phyloP scores from a whole-genome alignment of 2,329 filamentous ascomycete species.

The Phyllosticta capitalensis region DNA sequence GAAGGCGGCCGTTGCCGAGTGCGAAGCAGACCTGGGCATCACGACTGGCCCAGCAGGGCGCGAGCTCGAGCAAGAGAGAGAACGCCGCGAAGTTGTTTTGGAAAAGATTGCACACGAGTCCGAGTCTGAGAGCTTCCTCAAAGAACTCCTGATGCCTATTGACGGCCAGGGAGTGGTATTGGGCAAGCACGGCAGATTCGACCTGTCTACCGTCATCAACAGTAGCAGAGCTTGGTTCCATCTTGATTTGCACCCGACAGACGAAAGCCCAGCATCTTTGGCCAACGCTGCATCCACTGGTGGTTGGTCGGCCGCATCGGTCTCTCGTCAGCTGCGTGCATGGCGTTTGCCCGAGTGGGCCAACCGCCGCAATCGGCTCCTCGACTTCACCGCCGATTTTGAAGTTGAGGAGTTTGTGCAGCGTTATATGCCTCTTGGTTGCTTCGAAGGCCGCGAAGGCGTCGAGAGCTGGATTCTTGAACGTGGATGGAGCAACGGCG shows the following conservation, averaged over 20 bases:
- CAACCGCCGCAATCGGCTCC: constrained; percentile 78
- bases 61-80: constrained; percentile 67
- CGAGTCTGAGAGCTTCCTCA: constrained; percentile 73
- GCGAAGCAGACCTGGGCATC: constrained; percentile 70
- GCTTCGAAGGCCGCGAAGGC: constrained; percentile 80
- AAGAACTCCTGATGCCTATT: constrained; percentile 69
- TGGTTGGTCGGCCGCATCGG: constrained; percentile 83
- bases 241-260: constrained; percentile 80
- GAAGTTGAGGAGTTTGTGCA: constrained; percentile 85
- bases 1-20: constrained; percentile 68
- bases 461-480: constrained; percentile 92
- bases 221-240: constrained; percentile 95
- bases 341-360: constrained; percentile 97
- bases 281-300: constrained; percentile 66
- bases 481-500: constrained; percentile 95
- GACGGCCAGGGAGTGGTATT: constrained; percentile 70
- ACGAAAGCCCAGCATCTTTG: constrained; percentile 67
- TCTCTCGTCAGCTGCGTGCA: constrained; percentile 83
- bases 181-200: constrained; percentile 68
- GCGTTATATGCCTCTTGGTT: constrained; percentile 75
- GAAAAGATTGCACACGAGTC: constrained; percentile 80
- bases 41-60: constrained; percentile 56
- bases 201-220: constrained; percentile 62
- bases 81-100: constrained; percentile 71
- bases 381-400: constrained; percentile 96